Percentiles rank a stretch among this genome's conserved stretches.
Evolutionary conservation across 768 basidiomycete species (phyloP).

Genomic region (Amanita brunnescens): DNA sequence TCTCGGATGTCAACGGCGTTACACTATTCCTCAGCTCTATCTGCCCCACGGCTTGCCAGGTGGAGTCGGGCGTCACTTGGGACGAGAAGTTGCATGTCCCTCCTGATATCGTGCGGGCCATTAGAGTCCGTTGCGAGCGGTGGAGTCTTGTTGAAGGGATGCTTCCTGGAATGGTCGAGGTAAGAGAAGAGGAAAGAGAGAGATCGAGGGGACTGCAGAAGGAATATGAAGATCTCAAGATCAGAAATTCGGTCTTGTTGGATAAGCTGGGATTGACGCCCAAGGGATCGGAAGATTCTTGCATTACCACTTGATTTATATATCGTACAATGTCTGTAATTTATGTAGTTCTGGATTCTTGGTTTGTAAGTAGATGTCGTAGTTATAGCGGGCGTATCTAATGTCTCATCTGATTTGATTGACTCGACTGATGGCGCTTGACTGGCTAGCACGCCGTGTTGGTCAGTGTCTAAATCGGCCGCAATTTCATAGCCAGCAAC

Average conservation of each 20-base stretch:
- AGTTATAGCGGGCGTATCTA: too few species aligned
- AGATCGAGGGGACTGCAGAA: conserved; percentile 26
- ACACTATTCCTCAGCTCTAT: conserved; percentile 48
- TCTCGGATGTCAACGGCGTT: conserved; percentile 32
- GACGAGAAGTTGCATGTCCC: conserved; percentile 13
- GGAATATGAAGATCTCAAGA: conserved; percentile 44
- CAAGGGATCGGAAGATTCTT: conserved; percentile 7
- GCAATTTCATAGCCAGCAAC: too few species aligned
- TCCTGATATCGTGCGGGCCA: conserved; percentile 8
- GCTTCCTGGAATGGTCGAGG: conserved; percentile 34
- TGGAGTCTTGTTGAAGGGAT: conserved; percentile 37
- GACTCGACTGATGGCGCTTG: too few species aligned
- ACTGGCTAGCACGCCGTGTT: too few species aligned
- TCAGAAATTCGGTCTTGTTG: conserved; percentile 35
- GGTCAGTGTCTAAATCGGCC: too few species aligned
- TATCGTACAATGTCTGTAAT: background rate
- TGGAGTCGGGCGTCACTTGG: conserved; percentile 47
- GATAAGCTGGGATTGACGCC: conserved; percentile 17
- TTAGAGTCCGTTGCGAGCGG: conserved; percentile 16
- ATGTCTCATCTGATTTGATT: too few species aligned
- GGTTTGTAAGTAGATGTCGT: too few species aligned
- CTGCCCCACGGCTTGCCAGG: conserved; percentile 31
- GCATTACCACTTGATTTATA: conserved; percentile 5
- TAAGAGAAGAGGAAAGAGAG: conserved; percentile 36
- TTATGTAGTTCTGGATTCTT: background rate